Conservation (phyloP, 2,329 filamentous ascomycete genomes). For the Sporothrix phasma region DNA sequence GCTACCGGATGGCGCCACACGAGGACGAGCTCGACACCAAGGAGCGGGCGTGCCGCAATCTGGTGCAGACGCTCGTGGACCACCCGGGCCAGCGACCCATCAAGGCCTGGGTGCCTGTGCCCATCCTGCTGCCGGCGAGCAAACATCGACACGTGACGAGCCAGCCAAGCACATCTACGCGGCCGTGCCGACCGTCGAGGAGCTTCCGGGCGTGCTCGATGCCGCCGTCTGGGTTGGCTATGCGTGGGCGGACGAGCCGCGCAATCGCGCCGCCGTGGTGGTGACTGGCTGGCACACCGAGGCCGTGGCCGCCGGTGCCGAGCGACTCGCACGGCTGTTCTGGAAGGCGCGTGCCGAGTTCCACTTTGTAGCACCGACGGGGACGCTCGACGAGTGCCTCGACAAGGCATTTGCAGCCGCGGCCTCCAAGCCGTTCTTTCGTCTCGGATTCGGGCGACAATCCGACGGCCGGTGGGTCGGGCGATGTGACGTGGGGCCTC, state of each 20-base stretch:
- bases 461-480: conserved; percentile 44
- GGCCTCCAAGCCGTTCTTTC: conserved; percentile 35
- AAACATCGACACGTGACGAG: conserved; percentile 44
- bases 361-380: conserved; percentile 42
- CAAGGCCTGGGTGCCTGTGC: conserved; percentile 44
- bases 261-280: conserved; percentile 40
- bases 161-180: conserved; percentile 42
- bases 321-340: conserved; percentile 36
- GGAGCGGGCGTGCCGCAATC: conserved; percentile 40
- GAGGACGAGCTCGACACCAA: conserved; percentile 41
- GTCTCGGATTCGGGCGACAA: conserved; percentile 48
- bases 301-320: conserved; percentile 31
- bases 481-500: conserved; percentile 44
- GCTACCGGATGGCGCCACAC: conserved; percentile 44
- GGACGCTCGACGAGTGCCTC: conserved; percentile 36
- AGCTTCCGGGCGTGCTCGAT: conserved; percentile 34
- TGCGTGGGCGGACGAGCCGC: conserved; percentile 45
- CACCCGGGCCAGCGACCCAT: conserved; percentile 27
- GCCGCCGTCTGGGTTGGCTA: conserved; percentile 47
- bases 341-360: conserved; percentile 39
- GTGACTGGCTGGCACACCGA: conserved; percentile 41
- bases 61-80: conserved; percentile 31
- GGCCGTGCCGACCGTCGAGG: conserved; percentile 35
- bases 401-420: conserved; percentile 33
- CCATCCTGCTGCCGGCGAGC: conserved; percentile 44